Evolutionary conservation across 352 stramenopile species (phyloP), one percentile per base, ranked within the genome.

Genomic region (Globisporangium cederbergense): DNA sequence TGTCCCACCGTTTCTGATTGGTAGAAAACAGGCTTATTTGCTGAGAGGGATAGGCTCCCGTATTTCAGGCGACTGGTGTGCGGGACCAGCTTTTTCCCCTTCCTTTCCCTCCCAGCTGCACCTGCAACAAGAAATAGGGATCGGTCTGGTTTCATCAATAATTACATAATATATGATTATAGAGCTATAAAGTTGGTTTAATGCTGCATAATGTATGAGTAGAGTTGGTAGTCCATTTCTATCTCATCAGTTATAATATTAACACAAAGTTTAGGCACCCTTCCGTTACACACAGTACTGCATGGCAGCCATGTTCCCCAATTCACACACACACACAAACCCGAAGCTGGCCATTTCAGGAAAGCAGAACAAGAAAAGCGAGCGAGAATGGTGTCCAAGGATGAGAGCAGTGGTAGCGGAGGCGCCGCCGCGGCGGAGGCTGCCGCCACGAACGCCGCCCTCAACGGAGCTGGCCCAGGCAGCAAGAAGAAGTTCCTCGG

Each of bases 401-500:
- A 82, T 60, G 70, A 77, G 42, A 68, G 57, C 58, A 60, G 57
- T 67, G 66, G 58, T 28, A 57, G 56, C 32, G 52, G 52, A 45
- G 52, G 18, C 52, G 32, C 22, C 60, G 60, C 54, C 42, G 63
- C 65, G 9, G 6, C 43, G 3, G 43, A 49, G 43, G 43, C 43
- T 20, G 58, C 46, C 0, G 20, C 49, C 28, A 52, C 47, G 13
- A 36, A 13, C 7, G 51, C 51, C 3, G 30, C 51, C 5, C 20
- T 36, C 30, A 45, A 32, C 32, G 52, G 25, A 5, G 18, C 32
- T 36, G 32, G 51, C 38, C 16, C 4, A 22, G 13, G 14, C 34
- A 30, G 58, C 47, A 83, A 83, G 67, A 79, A 86, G 61, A 85
- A 84, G 56, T 81, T 72, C 38, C 43, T 70, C 11, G 58, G 69